Evolutionary conservation across 108 stramenopile species (phyloP).

Genomic region (Nitzschia palea): DNA sequence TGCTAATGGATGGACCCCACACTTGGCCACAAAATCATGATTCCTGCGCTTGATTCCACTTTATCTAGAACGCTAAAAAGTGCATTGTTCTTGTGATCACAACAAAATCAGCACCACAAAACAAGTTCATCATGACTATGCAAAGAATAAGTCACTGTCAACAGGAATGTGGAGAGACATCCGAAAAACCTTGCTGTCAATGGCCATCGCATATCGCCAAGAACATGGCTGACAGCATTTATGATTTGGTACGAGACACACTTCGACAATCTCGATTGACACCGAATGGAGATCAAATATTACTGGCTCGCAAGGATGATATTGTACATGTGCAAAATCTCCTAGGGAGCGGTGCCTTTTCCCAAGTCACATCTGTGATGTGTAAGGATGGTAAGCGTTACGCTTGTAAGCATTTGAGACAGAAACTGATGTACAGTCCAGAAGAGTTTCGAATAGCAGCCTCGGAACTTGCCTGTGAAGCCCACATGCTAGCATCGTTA

Average conservation of each 20-base stretch:
- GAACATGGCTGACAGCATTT: constrained; percentile 12
- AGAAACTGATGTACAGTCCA: constrained; percentile 35
- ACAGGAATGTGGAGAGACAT: constrained; percentile 4
- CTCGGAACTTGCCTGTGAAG: constrained; percentile 69
- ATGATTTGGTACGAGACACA: constrained; percentile 12
- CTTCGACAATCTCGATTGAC: constrained; percentile 15
- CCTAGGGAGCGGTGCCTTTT: constrained; percentile 63
- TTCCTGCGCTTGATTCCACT: too few species aligned
- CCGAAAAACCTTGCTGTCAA: neutral
- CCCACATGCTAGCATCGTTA: constrained; percentile 70
- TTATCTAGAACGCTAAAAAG: too few species aligned
- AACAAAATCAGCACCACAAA: too few species aligned
- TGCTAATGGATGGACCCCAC: too few species aligned
- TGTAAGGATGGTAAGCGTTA: constrained; percentile 31
- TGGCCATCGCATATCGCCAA: constrained; percentile 25
- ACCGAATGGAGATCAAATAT: constrained; percentile 4
- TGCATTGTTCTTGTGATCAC: too few species aligned
- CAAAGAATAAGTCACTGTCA: too few species aligned
- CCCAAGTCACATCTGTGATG: constrained; percentile 43
- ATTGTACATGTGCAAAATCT: constrained; percentile 37
- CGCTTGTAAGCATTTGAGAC: constrained; percentile 57
- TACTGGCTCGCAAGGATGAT: constrained; percentile 5
- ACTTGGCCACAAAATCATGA: too few species aligned
- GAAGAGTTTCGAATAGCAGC: constrained; percentile 64
- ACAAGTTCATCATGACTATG: too few species aligned